These are phyloP conservation scores for Pichia eremophila DNA, from an alignment of 805 yeast species.

Conservation along the genomic window DNA sequence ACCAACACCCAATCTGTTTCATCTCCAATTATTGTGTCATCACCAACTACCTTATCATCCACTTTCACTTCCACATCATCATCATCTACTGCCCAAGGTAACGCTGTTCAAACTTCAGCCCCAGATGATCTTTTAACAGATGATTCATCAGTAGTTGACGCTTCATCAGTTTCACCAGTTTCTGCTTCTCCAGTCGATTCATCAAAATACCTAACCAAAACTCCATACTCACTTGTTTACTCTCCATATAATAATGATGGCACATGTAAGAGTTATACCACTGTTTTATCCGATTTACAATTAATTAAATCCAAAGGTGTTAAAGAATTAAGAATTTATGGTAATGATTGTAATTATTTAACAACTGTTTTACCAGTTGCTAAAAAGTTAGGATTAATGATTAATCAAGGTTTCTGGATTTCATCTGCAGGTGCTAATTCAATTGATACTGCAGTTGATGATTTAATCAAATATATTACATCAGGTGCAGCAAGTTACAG, in stretches of 20 bases:
- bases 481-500: constrained; percentile 33
- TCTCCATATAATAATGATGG: constrained; percentile 69
- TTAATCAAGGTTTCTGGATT: constrained; percentile 88
- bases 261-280: constrained; percentile 50
- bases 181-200: constrained; percentile 16
- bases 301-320: constrained; percentile 55
- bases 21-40: constrained; percentile 7
- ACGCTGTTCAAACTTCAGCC: not conserved
- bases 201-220: constrained; percentile 19
- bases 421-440: constrained; percentile 54
- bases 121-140: not conserved
- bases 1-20: constrained; percentile 15
- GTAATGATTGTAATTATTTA: constrained; percentile 75
- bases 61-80: constrained; percentile 9
- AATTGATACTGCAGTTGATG: constrained; percentile 49
- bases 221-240: constrained; percentile 58
- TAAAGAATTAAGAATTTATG: constrained; percentile 63
- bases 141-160: not conserved
- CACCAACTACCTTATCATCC: constrained; percentile 17
- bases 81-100: constrained; percentile 9
- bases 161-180: not conserved
- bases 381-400: constrained; percentile 47
- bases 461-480: constrained; percentile 37
- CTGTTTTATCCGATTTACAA: constrained; percentile 51
- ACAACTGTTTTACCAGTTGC: constrained; percentile 57